Conservation (phyloP, 2,329 filamentous ascomycete genomes). For the Aphanoascus verrucosus region DNA sequence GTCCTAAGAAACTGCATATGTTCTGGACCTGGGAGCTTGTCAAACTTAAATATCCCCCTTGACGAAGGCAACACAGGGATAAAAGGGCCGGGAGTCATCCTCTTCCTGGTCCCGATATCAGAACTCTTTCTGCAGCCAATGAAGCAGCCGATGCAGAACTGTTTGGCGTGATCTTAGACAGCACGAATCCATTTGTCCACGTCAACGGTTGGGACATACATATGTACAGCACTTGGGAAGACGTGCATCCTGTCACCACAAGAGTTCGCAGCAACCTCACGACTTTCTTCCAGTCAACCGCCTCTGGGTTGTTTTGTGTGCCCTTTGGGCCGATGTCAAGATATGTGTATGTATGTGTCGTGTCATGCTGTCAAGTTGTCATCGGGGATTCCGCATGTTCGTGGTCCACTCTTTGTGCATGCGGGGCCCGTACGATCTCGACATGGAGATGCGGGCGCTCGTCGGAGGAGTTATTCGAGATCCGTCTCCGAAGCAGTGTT, state of each 20-base stretch:
- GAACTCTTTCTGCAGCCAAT: background rate
- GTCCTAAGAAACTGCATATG: background rate
- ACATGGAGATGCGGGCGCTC: too few species aligned
- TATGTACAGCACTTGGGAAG: background rate
- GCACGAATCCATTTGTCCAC: constrained; percentile 2
- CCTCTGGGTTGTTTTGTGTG: background rate
- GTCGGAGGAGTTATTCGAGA: too few species aligned
- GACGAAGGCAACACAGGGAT: background rate
- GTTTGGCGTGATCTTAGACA: background rate
- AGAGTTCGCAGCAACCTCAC: background rate
- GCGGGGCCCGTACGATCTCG: too few species aligned
- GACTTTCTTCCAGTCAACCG: too few species aligned
- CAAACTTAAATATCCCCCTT: constrained; percentile 4
- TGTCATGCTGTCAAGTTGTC: constrained; percentile 1
- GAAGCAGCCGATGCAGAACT: background rate
- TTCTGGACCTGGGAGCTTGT: background rate
- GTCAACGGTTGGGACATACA: too few species aligned
- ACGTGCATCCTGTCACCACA: background rate
- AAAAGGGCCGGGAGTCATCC: too few species aligned
- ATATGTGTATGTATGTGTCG: too few species aligned
- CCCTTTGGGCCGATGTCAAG: background rate
- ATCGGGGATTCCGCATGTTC: background rate
- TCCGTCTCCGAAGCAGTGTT: too few species aligned
- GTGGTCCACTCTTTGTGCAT: too few species aligned
- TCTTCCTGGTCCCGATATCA: background rate